phyloP scores from a whole-genome alignment of 2,329 filamentous ascomycete species.

The Balansia obtecta region DNA sequence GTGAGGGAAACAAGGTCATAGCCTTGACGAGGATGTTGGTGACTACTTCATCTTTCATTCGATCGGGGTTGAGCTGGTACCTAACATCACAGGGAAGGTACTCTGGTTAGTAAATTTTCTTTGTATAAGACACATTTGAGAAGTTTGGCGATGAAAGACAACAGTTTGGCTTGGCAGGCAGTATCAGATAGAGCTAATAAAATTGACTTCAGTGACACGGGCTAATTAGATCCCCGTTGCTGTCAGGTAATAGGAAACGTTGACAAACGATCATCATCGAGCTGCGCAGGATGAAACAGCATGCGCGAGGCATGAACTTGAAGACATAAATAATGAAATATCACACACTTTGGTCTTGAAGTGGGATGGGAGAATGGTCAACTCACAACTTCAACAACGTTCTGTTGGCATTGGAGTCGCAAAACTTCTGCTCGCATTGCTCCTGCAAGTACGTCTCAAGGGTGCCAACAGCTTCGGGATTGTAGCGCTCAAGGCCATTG shows the following conservation, averaged over 20 bases:
- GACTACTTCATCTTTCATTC: constrained; percentile 90
- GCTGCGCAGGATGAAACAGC: constrained; percentile 9
- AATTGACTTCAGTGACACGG: constrained; percentile 11
- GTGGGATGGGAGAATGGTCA: not conserved
- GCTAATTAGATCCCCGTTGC: constrained; percentile 31
- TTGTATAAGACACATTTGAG: not conserved
- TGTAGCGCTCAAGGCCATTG: constrained; percentile 95
- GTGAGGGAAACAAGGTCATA: constrained; percentile 90
- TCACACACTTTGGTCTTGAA: no score
- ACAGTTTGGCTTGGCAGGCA: constrained; percentile 5
- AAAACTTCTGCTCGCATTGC: constrained; percentile 90
- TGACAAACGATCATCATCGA: constrained; percentile 62
- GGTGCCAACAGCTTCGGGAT: constrained; percentile 85
- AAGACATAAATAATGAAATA: not conserved
- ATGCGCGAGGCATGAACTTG: not conserved
- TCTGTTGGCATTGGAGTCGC: constrained; percentile 94
- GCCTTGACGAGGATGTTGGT: constrained; percentile 99
- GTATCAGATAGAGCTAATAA: constrained; percentile 62
- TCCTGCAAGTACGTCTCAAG: constrained; percentile 91
- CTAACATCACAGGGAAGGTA: constrained; percentile 32
- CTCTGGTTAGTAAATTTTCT: not conserved
- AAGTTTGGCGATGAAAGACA: not conserved
- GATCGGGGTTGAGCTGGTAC: constrained; percentile 99
- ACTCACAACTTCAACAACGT: constrained; percentile 95
- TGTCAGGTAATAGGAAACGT: constrained; percentile 99